Conservation (phyloP, 2,329 filamentous ascomycete species). For the Leptographium lundbergii region DNA sequence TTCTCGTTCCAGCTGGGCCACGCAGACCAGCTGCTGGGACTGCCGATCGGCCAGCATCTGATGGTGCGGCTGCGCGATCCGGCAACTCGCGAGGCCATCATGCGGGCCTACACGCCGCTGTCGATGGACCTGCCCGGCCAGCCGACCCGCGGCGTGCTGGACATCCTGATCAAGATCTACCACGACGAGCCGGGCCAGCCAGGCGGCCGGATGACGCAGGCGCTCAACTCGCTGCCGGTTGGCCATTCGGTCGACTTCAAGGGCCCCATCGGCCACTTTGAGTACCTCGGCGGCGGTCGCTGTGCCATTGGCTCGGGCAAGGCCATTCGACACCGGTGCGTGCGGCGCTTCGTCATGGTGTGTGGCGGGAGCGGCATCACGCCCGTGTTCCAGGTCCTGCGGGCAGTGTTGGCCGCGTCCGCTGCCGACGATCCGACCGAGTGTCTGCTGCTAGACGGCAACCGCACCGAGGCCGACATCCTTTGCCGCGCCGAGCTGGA, state of each 20-base stretch:
- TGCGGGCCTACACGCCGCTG: slow-evolving; percentile 78
- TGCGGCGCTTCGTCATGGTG: slow-evolving; percentile 70
- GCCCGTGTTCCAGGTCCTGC: slow-evolving; percentile 75
- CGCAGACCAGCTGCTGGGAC: slow-evolving; percentile 53
- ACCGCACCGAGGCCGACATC: slow-evolving; percentile 69
- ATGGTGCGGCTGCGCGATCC: slow-evolving; percentile 72
- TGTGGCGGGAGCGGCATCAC: slow-evolving; percentile 84
- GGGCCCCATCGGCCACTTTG: slow-evolving; percentile 76
- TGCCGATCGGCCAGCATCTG: slow-evolving; percentile 77
- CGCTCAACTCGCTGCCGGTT: slow-evolving; percentile 58
- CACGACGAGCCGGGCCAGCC: slow-evolving; percentile 39
- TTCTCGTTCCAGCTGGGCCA: slow-evolving; percentile 74
- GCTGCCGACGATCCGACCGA: slow-evolving; percentile 50
- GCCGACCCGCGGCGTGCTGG: slow-evolving; percentile 39
- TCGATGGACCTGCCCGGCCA: slow-evolving; percentile 26
- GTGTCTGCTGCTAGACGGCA: slow-evolving; percentile 69
- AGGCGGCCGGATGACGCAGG: slow-evolving; percentile 73
- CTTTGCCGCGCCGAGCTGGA: slow-evolving; percentile 65
- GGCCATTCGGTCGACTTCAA: slow-evolving; percentile 74
- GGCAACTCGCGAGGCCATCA: slow-evolving; percentile 56
- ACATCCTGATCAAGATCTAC: slow-evolving; percentile 78
- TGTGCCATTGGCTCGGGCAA: slow-evolving; percentile 32
- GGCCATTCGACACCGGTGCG: slow-evolving; percentile 38
- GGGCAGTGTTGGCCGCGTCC: slow-evolving; percentile 57
- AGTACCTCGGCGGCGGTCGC: slow-evolving; percentile 56